These are phyloP conservation scores for Helotiales sp. DNA, from an alignment of 2,329 filamentous ascomycete genomes.

Conservation along the genomic window DNA sequence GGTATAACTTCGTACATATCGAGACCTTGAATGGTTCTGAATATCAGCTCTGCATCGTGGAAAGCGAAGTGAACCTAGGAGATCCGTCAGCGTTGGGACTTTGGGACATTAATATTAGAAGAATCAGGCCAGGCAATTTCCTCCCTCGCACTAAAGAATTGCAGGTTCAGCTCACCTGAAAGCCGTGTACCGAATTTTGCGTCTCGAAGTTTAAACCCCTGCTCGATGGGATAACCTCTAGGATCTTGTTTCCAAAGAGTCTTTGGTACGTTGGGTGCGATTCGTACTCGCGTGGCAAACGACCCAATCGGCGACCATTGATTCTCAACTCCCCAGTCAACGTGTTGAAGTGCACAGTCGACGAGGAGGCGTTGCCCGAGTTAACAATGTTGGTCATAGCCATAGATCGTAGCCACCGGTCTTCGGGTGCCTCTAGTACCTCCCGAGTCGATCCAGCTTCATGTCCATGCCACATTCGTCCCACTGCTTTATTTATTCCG, in stretches of 20 bases:
- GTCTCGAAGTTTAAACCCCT: conserved; percentile 39
- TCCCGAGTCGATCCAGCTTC: conserved; percentile 27
- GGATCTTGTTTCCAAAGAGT: conserved; percentile 27
- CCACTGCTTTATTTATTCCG: conserved; percentile 29
- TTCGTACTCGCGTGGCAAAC: conserved; percentile 48
- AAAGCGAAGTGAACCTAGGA: conserved; percentile 37
- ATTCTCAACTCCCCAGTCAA: conserved; percentile 53
- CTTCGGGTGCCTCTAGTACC: conserved; percentile 24
- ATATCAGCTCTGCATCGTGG: conserved; percentile 31
- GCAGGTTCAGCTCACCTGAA: conserved; percentile 24
- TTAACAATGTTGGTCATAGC: conserved; percentile 23
- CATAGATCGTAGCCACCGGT: conserved; percentile 43
- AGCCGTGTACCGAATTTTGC: conserved; percentile 26
- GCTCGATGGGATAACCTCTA: conserved; percentile 37
- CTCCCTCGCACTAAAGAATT: not conserved
- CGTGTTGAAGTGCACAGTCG: conserved; percentile 48
- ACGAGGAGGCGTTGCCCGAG: conserved; percentile 1
- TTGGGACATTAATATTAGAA: conserved; percentile 13
- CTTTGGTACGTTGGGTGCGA: conserved; percentile 17
- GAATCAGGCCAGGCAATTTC: not conserved
- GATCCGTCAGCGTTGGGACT: not conserved
- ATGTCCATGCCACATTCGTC: conserved; percentile 33
- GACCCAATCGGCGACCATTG: conserved; percentile 48
- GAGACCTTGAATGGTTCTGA: conserved; percentile 21
- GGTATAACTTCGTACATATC: conserved; percentile 22